phyloP scores from a whole-genome alignment of 202 grass and related monocot genomes.

The Cymbopogon flexuosus region DNA sequence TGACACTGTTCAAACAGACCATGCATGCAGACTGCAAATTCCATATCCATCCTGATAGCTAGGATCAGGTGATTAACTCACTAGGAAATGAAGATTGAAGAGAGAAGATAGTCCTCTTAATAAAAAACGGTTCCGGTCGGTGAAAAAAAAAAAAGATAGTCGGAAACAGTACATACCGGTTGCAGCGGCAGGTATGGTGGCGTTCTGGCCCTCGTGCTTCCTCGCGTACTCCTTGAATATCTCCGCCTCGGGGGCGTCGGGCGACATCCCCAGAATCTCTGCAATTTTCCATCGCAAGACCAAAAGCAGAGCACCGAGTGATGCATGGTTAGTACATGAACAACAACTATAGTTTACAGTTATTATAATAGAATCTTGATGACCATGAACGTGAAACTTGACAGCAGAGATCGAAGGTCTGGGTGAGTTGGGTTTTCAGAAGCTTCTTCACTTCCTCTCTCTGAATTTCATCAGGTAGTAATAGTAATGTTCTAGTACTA shows the following conservation, averaged over 20 bases:
- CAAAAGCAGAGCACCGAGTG: neutral
- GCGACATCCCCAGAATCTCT: slow-evolving; percentile 43
- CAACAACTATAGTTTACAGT: neutral
- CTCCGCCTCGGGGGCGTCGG: slow-evolving; percentile 32
- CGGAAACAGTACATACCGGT: slow-evolving; percentile 1
- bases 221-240: slow-evolving; percentile 48
- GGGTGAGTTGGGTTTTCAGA: neutral
- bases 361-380: too few species aligned
- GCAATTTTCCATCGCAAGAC: neutral
- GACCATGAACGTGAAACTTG: neutral
- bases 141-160: neutral
- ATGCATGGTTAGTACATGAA: neutral
- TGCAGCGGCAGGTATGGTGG: neutral
- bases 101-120: neutral
- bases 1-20: neutral
- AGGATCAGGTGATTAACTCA: neutral
- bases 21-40: neutral
- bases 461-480: too few species aligned
- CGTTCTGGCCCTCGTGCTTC: slow-evolving; percentile 42
- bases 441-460: too few species aligned
- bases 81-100: neutral
- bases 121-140: too few species aligned
- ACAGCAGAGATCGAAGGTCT: neutral
- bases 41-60: neutral
- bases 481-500: too few species aligned